These are phyloP conservation scores for Globisporangium cederbergense DNA, from an alignment of 352 stramenopile species.

Conservation along the genomic window DNA sequence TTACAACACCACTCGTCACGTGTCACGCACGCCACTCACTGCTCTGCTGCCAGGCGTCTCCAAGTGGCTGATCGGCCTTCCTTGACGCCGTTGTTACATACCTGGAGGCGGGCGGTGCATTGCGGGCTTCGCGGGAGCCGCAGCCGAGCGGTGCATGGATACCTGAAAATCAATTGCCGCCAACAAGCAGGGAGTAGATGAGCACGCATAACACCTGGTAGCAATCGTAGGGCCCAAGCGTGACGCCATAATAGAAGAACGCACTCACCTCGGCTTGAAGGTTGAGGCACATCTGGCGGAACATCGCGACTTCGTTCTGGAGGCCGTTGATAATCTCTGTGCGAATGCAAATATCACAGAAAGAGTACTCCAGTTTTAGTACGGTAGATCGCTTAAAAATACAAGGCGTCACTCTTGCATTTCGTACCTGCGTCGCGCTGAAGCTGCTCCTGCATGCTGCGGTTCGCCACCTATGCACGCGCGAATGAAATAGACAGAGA, in stretches of 20 bases:
- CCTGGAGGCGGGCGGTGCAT: constrained; percentile 16
- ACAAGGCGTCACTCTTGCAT: background rate
- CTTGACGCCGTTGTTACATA: constrained; percentile 13
- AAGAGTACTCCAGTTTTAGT: no score
- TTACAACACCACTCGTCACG: no score
- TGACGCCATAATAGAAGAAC: background rate
- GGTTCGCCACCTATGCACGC: constrained; percentile 54
- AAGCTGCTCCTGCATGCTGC: constrained; percentile 61
- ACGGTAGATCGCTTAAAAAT: no score
- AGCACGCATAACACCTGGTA: background rate
- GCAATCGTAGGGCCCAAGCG: background rate
- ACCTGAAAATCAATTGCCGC: constrained; percentile 5
- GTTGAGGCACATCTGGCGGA: constrained; percentile 79
- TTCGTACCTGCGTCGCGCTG: constrained; percentile 36
- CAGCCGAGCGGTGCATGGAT: constrained; percentile 12
- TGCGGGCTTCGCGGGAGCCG: background rate
- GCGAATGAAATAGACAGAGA: background rate
- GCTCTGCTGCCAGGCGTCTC: no score
- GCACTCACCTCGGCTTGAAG: constrained; percentile 66
- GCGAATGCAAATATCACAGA: background rate
- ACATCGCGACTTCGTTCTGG: constrained; percentile 80
- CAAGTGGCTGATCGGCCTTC: background rate
- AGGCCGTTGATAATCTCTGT: constrained; percentile 54
- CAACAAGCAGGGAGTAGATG: background rate
- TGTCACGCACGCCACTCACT: no score